phyloP scores from a whole-genome alignment of 768 basidiomycete species.

The Kwoniella dendrophila region DNA sequence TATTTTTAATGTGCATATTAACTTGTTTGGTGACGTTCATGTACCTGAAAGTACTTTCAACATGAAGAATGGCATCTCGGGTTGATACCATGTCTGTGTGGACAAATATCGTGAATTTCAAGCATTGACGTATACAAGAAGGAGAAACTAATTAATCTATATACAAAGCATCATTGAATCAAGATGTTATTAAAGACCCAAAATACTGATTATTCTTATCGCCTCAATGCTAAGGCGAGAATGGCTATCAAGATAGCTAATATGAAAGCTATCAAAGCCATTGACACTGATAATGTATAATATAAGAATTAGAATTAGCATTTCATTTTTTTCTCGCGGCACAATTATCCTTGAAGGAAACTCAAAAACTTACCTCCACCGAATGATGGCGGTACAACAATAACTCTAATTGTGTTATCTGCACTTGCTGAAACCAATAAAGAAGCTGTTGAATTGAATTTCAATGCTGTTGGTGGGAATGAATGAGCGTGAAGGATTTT shows the following conservation, averaged over 20 bases:
- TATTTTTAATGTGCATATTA: conserved; percentile 3
- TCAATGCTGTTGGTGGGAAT: conserved; percentile 84
- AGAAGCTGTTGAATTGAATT: conserved; percentile 81
- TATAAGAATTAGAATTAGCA: too few relatives aligned
- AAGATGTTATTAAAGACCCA: too few relatives aligned
- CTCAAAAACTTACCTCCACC: conserved; percentile 48
- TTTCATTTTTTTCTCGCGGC: not conserved
- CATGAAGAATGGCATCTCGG: too few relatives aligned
- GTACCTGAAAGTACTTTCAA: too few relatives aligned
- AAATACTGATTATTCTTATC: too few relatives aligned
- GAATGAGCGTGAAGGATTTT: conserved; percentile 92
- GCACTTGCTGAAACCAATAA: conserved; percentile 85
- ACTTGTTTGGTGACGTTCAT: too few relatives aligned
- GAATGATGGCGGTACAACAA: conserved; percentile 65
- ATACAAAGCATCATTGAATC: too few relatives aligned
- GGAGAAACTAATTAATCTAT: too few relatives aligned
- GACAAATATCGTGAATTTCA: too few relatives aligned
- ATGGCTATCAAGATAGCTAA: conserved; percentile 23
- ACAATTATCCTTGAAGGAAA: too few relatives aligned
- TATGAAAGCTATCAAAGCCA: conserved; percentile 22
- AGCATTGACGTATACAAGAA: too few relatives aligned
- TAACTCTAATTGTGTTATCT: conserved; percentile 80
- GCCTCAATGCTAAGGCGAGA: conserved; percentile 15
- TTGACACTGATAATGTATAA: conserved; percentile 24
- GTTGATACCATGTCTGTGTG: too few relatives aligned